Conservation (phyloP, 2,329 filamentous ascomycete species). For the Domatiomyces globalis region DNA sequence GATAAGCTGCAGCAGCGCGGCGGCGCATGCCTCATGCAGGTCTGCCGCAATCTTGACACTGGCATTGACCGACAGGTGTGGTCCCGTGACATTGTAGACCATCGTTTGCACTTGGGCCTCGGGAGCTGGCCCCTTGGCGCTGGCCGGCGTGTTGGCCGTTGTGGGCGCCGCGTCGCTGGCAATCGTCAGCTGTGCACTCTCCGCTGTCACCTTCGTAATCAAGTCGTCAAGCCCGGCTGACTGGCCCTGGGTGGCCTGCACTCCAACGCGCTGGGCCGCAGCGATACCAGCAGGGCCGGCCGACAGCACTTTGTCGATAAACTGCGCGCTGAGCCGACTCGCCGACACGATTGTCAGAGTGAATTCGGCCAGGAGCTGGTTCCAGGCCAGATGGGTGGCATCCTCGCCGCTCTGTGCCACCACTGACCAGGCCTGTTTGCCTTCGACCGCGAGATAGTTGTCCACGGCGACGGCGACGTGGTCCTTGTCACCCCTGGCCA, state of each 20-base stretch:
- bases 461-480: background rate
- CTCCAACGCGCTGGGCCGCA: background rate
- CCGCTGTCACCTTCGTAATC: background rate
- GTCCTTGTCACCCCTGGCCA: background rate
- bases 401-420: background rate
- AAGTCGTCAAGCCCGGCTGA: background rate
- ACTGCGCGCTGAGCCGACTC: background rate
- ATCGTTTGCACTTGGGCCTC: background rate
- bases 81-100: background rate
- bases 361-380: background rate
- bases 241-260: background rate
- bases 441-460: background rate
- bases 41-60: background rate
- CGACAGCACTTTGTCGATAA: background rate
- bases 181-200: background rate
- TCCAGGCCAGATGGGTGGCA: background rate
- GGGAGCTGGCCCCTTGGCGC: no score
- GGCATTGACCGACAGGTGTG: background rate
- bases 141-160: no score
- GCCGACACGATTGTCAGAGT: background rate
- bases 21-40: background rate
- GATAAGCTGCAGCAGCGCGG: background rate
- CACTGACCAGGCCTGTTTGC: background rate
- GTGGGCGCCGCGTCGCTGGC: background rate
- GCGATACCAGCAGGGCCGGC: background rate